phyloP scores from a whole-genome alignment of 768 basidiomycete genomes.

The Leccinum sublutescens region DNA sequence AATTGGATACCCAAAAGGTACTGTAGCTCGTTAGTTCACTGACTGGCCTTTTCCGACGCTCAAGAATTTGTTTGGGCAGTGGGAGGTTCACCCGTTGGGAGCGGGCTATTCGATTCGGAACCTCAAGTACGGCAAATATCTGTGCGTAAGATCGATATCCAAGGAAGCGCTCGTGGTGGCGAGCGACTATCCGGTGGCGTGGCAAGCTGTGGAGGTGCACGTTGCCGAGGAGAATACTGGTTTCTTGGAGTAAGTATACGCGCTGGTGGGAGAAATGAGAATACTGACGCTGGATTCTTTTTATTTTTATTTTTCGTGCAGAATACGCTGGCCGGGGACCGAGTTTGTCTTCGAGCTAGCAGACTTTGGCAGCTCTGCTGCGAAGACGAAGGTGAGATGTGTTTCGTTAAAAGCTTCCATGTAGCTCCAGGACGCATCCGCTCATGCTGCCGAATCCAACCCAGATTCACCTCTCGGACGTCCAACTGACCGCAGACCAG shows the following conservation, averaged over 20 bases:
- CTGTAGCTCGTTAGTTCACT: not conserved
- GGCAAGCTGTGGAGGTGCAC: slow-evolving; percentile 27
- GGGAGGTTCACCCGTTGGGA: slow-evolving; percentile 30
- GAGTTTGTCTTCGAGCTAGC: slow-evolving; percentile 28
- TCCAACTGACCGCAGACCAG: slow-evolving; percentile 18
- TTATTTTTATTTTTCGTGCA: slow-evolving; percentile 1
- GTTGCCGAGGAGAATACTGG: slow-evolving; percentile 25
- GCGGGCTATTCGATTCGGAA: slow-evolving; percentile 32
- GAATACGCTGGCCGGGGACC: slow-evolving; percentile 31
- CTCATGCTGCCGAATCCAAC: not conserved
- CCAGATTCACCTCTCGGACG: slow-evolving; percentile 28
- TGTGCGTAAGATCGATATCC: slow-evolving; percentile 26
- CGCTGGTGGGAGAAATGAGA: not conserved
- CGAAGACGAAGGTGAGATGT: slow-evolving; percentile 30
- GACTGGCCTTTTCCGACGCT: not conserved
- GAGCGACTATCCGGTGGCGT: slow-evolving; percentile 30
- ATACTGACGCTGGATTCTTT: not conserved
- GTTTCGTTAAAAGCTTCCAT: not conserved
- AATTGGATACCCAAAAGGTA: slow-evolving; percentile 30
- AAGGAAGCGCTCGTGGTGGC: slow-evolving; percentile 24
- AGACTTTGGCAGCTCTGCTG: slow-evolving; percentile 23
- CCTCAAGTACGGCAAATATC: slow-evolving; percentile 31
- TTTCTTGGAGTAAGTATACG: slow-evolving; percentile 27
- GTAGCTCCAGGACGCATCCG: not conserved
- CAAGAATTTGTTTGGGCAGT: slow-evolving; percentile 9